phyloP scores from a whole-genome alignment of 78 protist genomes.

The Dictyostelium brefeldianum region DNA sequence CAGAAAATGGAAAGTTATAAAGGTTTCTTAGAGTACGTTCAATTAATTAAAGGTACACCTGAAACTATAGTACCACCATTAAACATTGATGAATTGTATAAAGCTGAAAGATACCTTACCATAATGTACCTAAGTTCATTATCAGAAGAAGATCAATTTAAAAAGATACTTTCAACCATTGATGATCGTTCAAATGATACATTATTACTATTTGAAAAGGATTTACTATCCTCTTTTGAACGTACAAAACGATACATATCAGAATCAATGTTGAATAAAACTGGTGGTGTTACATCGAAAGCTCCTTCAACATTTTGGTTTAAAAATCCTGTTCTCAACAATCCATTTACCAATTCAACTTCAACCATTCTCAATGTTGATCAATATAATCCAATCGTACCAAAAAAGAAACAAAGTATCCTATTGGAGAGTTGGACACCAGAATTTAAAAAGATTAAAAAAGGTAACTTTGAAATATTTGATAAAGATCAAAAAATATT shows the following conservation, averaged over 20 bases:
- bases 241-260: constrained; percentile 36
- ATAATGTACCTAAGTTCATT: constrained; percentile 3
- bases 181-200: constrained; percentile 15
- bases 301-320: constrained; percentile 39
- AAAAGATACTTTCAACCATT: constrained; percentile 8
- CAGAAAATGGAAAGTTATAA: constrained; percentile 12
- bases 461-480: constrained; percentile 26
- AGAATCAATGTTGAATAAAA: constrained; percentile 19
- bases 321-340: constrained; percentile 48
- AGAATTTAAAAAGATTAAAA: constrained; percentile 35
- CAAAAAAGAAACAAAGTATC: constrained; percentile 25
- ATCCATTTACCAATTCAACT: constrained; percentile 36
- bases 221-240: constrained; percentile 41
- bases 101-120: constrained; percentile 14
- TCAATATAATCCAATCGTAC: constrained; percentile 6
- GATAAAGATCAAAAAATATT: constrained; percentile 26
- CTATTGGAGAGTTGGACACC: background rate
- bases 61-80: constrained; percentile 7
- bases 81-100: background rate
- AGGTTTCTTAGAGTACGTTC: constrained; percentile 14
- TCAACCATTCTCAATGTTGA: background rate
- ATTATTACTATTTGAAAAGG: constrained; percentile 43
- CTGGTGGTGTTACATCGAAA: constrained; percentile 67
- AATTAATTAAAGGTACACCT: constrained; percentile 2
- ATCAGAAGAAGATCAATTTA: constrained; percentile 43